Evolutionary conservation across 2,329 filamentous ascomycete species (phyloP), one percentile per base, ranked within the genome.

Genomic region (Trichophaea hybrida): DNA sequence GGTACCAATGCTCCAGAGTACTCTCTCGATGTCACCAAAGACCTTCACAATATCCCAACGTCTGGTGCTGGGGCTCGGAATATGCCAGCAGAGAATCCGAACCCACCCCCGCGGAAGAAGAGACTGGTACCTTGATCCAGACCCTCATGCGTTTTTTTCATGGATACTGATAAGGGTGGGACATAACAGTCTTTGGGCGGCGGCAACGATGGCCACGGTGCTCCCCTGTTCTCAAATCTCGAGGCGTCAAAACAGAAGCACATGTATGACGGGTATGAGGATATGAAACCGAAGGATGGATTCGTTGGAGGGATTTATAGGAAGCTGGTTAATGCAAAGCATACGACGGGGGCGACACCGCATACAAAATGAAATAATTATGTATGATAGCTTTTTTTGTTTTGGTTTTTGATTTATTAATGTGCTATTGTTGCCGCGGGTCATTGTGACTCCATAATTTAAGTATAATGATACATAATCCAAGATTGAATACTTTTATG

Each of bases 231-330:
- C 17, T 59, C 61, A 15, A 65, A 59, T 17, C 61, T 65, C 31
- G 57, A 64, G 35, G 58, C 48, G 15, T 37, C 37, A 10, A 58
- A 53, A 13, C 46, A 37, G 15, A 64, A 55, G 13, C 61, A 56
- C 12, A 52, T 57, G 40, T 34, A 33, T 4, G 57, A 60, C 7
- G 55, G 61, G 4, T 65, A 62, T 38, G 48, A 60, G 7, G 63
- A 65, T 35, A 62, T 64, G 38, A 64, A 65, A 51, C 63, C 63
- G 8, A 54, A 57, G 13, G 61, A 64, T 33, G 63, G 63, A 34
- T 64, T 62, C 32, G 10, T 65, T 46, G 61, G 61, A 4, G 50
- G 62, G 15, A 55, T 57, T 0, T 65, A 62, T 31, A 61, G 63
- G 48, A 54, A 44, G 15, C 59, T 62, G n/a, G 50, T 65, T 8